Conservation (phyloP, 768 basidiomycete genomes). For the Phlegmacium glaucopus region DNA sequence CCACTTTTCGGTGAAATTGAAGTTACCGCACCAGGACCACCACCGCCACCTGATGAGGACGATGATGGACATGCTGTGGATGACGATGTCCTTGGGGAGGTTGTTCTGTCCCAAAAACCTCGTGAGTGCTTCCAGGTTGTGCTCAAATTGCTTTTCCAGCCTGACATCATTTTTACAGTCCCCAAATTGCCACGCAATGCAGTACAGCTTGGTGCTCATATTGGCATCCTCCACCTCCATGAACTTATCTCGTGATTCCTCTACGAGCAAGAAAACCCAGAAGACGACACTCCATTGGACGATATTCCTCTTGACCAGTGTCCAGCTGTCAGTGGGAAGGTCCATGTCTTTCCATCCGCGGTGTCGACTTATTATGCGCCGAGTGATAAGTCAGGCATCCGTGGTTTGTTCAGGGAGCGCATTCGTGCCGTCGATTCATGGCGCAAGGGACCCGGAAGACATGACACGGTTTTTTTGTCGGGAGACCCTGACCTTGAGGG, state of each 20-base stretch:
- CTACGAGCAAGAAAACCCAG: slow-evolving; percentile 8
- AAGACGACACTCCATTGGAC: not conserved
- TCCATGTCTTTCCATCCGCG: slow-evolving; percentile 24
- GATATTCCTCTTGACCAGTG: slow-evolving; percentile 6
- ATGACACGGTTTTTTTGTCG: slow-evolving; percentile 24
- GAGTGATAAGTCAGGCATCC: slow-evolving; percentile 22
- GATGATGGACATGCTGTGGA: slow-evolving; percentile 10
- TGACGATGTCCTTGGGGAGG: slow-evolving; percentile 8
- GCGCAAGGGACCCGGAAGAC: slow-evolving; percentile 11
- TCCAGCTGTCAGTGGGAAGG: slow-evolving; percentile 11
- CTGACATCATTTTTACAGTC: no score
- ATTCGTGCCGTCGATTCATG: slow-evolving; percentile 24
- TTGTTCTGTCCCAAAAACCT: slow-evolving; percentile 4
- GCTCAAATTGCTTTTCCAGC: no score
- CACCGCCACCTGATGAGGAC: not conserved
- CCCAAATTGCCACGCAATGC: no score
- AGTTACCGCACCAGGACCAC: not conserved
- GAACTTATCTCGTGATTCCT: slow-evolving; percentile 14
- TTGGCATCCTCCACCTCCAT: no score
- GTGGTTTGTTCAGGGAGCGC: slow-evolving; percentile 24
- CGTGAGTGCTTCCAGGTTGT: no score
- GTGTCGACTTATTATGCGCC: slow-evolving; percentile 21
- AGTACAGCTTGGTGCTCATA: no score
- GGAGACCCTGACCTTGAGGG: slow-evolving; percentile 6
- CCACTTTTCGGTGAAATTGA: no score